Evolutionary conservation across 2,329 filamentous ascomycete genomes (phyloP).

Genomic region (Ceratocystis cubensis): DNA sequence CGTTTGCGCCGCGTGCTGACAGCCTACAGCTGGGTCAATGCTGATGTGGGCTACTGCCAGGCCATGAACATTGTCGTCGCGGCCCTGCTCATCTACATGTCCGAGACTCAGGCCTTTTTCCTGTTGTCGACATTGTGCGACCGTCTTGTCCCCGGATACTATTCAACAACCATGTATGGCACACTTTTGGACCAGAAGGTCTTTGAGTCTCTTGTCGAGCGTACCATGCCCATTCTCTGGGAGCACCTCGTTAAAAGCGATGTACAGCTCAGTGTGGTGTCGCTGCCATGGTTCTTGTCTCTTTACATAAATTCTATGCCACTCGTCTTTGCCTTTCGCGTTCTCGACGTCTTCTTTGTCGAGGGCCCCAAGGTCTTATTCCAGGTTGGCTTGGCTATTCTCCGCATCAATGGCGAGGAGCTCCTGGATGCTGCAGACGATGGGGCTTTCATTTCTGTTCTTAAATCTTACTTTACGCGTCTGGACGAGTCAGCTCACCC

Average conservation of each 20-base stretch:
- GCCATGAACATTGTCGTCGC: constrained; percentile 99
- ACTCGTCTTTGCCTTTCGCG: constrained; percentile 89
- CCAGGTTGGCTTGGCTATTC: constrained; percentile 90
- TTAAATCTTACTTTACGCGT: constrained; percentile 88
- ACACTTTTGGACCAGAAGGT: constrained; percentile 93
- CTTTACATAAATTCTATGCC: constrained; percentile 99
- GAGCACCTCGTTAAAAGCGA: constrained; percentile 95
- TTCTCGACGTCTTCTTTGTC: constrained; percentile 94
- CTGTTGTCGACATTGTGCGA: constrained; percentile 85
- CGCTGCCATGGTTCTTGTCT: constrained; percentile 93
- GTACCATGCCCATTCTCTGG: constrained; percentile 97
- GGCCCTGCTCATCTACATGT: constrained; percentile 97
- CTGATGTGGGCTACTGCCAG: constrained; percentile 94
- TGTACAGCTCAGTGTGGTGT: constrained; percentile 93
- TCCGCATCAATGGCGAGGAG: constrained; percentile 94
- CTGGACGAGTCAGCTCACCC: constrained; percentile 94
- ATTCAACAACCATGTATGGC: constrained; percentile 98
- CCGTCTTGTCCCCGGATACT: constrained; percentile 86
- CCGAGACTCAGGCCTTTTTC: constrained; percentile 90
- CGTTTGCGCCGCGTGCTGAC: constrained; percentile 81
- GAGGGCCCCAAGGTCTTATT: constrained; percentile 96
- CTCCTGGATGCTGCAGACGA: constrained; percentile 86
- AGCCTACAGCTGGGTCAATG: constrained; percentile 93
- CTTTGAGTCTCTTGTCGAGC: constrained; percentile 95
- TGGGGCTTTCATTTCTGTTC: constrained; percentile 87